Base-by-base conservation (phyloP, 495 filamentous ascomycete species). In the Aspergillus conjunctus region DNA sequence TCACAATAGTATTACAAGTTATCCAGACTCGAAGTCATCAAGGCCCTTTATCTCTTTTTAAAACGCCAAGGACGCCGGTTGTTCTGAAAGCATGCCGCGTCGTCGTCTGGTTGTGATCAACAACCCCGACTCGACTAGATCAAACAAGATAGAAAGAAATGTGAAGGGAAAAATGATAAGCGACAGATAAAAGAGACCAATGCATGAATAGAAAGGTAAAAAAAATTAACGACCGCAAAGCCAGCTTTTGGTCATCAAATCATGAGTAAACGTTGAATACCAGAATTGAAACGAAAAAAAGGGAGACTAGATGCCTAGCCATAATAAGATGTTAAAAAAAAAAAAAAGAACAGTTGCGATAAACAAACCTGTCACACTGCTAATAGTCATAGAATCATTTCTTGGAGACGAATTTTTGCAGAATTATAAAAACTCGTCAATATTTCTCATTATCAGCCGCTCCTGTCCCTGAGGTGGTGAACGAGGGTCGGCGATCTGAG, bases 351-450 rank as follows among this genome's bases (percentile, higher is more conserved):
- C 56, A 54, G 60, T 56, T 43, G 58, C 26, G 43, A 22, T 60
- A 63, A 54, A 63, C 56, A 72, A 54, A 63, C 56, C 71, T 26
- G 26, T 26, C 26, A 26, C 26, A 59, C 64, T 65, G 59, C 63
- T 64, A 63, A 62, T 51, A 57, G 65, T 77, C 74, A 68, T 74
- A 64, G 62, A 68, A 69, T 77, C 75, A 59, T 77, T 66, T 70
- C 69, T 56, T 33, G 44, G 52, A 43, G 15, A 12, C 51, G 39
- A 54, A 51, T 58, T 46, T 51, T 45, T 51, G 44, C n/a, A 21
- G 46, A 61, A 71, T 77, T 72, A 80, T 53, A 80, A 65, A 68
- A 83, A 76, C 66, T 82, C 81, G 65, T 80, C 79, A 65, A 83
- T 83, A 62, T 71, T 82, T 69, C 81, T 78, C 72, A 81, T 79